These are phyloP conservation scores for Mycena vitilis DNA, from an alignment of 768 basidiomycete genomes.

Conservation along the genomic window DNA sequence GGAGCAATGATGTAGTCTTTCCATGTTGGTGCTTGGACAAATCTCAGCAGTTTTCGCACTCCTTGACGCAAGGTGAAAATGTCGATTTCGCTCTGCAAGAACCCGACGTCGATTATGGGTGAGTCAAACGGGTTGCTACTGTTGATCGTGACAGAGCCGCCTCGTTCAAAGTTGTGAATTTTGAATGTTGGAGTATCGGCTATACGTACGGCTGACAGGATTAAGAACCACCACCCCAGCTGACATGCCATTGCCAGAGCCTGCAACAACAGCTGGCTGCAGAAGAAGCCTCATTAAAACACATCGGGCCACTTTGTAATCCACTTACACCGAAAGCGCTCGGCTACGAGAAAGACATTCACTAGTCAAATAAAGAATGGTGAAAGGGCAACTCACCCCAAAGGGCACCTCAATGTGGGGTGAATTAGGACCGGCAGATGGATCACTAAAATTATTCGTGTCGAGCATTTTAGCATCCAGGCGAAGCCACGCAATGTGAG, in stretches of 20 bases:
- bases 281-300: no score
- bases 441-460: neutral
- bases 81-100: neutral
- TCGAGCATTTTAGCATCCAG: neutral
- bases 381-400: neutral
- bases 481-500: constrained; percentile 30
- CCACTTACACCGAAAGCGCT: no score
- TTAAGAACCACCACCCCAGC: neutral
- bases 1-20: no score
- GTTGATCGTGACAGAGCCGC: no score
- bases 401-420: neutral
- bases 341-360: neutral
- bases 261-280: neutral
- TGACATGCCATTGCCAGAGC: no score
- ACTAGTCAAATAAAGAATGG: neutral
- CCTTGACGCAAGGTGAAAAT: neutral
- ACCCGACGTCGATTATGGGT: neutral
- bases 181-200: no score
- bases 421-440: neutral
- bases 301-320: no score
- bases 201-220: neutral
- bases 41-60: neutral
- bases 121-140: neutral
- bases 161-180: no score
- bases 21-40: neutral